These are phyloP conservation scores for Phytophthora pisi DNA, from an alignment of 352 stramenopile species.

Conservation along the genomic window DNA sequence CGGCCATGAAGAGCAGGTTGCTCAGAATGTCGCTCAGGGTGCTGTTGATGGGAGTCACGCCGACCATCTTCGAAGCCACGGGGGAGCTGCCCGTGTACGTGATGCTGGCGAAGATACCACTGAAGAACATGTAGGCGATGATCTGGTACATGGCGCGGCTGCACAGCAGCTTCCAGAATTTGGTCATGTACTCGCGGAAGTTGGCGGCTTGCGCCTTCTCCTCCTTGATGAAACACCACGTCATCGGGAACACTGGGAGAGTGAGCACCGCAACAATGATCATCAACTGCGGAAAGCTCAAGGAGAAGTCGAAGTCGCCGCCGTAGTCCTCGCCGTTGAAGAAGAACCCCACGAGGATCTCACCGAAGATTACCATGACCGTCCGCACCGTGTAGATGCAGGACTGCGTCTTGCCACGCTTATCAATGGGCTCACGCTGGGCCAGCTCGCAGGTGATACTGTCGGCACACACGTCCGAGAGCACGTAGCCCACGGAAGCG, in stretches of 20 bases:
- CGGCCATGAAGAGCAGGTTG: constrained; percentile 30
- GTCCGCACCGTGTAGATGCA: constrained; percentile 51
- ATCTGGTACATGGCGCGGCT: constrained; percentile 45
- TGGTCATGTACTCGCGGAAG: constrained; percentile 26
- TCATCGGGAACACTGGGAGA: constrained; percentile 26
- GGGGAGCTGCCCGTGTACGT: constrained; percentile 27
- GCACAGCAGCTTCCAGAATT: constrained; percentile 32
- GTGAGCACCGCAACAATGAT: constrained; percentile 36
- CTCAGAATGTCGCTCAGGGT: constrained; percentile 31
- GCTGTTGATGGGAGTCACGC: constrained; percentile 35
- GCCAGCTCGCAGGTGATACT: constrained; percentile 45
- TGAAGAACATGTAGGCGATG: constrained; percentile 38
- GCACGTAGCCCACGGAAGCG: constrained; percentile 72
- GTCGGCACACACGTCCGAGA: constrained; percentile 75
- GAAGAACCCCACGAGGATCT: constrained; percentile 40
- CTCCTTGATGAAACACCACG: constrained; percentile 41
- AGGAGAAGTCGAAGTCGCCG: constrained; percentile 52
- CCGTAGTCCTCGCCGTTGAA: constrained; percentile 65
- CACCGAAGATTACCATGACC: constrained; percentile 35
- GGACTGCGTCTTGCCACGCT: constrained; percentile 46
- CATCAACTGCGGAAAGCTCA: constrained; percentile 56
- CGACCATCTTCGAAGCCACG: constrained; percentile 27
- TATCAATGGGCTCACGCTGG: constrained; percentile 44
- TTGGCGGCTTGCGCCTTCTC: constrained; percentile 23
- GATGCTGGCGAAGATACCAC: constrained; percentile 33